Evolutionary conservation across 2,329 filamentous ascomycete genomes (phyloP).

Genomic region (Fusarium irregulare): DNA sequence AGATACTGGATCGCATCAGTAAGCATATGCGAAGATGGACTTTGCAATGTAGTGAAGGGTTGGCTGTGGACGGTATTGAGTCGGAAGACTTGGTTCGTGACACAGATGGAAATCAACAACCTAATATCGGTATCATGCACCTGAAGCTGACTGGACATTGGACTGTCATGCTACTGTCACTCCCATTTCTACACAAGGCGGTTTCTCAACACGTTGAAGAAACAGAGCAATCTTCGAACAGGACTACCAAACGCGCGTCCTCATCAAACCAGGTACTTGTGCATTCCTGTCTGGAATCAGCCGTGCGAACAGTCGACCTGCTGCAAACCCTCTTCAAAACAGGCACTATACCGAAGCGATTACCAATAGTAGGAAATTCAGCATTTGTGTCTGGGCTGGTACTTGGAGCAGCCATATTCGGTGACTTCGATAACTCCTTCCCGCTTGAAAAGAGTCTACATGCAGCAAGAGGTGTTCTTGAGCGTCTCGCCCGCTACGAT

Average conservation of each 20-base stretch:
- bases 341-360: constrained; percentile 52
- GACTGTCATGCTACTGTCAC: constrained; percentile 53
- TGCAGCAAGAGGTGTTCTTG: constrained; percentile 39
- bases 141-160: constrained; percentile 54
- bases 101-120: constrained; percentile 34
- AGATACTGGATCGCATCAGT: constrained; percentile 45
- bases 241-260: constrained; percentile 9
- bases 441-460: constrained; percentile 46
- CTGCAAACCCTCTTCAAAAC: constrained; percentile 51
- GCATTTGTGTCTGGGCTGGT: constrained; percentile 59
- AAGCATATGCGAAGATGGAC: constrained; percentile 43
- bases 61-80: constrained; percentile 37
- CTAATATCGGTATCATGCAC: constrained; percentile 45
- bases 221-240: constrained; percentile 12
- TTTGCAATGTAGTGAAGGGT: constrained; percentile 32
- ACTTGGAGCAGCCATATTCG: constrained; percentile 58
- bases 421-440: constrained; percentile 55
- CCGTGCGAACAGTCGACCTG: constrained; percentile 52
- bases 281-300: constrained; percentile 51
- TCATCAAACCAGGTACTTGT: constrained; percentile 45
- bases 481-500: constrained; percentile 36
- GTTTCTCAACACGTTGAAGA: constrained; percentile 42
- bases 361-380: constrained; percentile 60
- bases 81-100: constrained; percentile 34
- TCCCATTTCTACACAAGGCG: constrained; percentile 51